A percentile compares a stretch with the other conserved stretches of the same genome.
Evolutionary conservation across 495 filamentous ascomycete genomes (phyloP).

Genomic region (Arthonia radiata): DNA sequence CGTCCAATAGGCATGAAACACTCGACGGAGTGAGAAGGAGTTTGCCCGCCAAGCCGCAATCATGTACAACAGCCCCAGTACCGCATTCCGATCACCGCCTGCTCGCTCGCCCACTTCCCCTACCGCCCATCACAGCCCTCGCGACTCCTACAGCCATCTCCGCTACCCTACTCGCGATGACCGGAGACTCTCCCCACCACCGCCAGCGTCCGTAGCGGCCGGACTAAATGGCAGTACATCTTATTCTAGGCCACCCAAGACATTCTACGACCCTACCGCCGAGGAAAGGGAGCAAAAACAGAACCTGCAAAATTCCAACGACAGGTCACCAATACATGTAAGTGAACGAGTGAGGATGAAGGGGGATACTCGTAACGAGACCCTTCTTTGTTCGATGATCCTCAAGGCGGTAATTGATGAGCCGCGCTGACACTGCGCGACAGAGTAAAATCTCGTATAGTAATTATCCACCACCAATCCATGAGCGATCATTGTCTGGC

Average conservation of each 20-base stretch:
- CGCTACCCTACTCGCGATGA: not conserved
- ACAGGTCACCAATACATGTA: slow-evolving; percentile 17
- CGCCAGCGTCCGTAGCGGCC: slow-evolving; percentile 4
- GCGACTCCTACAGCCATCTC: not conserved
- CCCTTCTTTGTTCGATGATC: too few relatives aligned
- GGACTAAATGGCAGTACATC: slow-evolving; percentile 10
- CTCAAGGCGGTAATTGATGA: not conserved
- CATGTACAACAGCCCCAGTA: not conserved
- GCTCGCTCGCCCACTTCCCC: not conserved
- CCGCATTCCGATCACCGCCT: too few relatives aligned
- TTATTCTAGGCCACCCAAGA: slow-evolving; percentile 9
- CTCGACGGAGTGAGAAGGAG: too few relatives aligned
- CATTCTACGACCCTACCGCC: slow-evolving; percentile 24
- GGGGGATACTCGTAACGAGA: too few relatives aligned
- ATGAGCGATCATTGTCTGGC: not conserved
- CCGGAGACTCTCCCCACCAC: not conserved
- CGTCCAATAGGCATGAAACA: too few relatives aligned
- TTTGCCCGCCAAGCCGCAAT: too few relatives aligned
- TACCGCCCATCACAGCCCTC: not conserved
- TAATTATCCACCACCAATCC: slow-evolving; percentile 1
- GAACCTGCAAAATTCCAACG: slow-evolving; percentile 10
- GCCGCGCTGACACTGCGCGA: not conserved
- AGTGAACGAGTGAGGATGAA: too few relatives aligned
- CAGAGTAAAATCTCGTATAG: not conserved
- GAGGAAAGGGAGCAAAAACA: slow-evolving; percentile 13